Percentiles rank a stretch among this genome's conserved stretches.
Evolutionary conservation across 495 filamentous ascomycete genomes (phyloP).

Genomic region (Bathelium albidoporum): DNA sequence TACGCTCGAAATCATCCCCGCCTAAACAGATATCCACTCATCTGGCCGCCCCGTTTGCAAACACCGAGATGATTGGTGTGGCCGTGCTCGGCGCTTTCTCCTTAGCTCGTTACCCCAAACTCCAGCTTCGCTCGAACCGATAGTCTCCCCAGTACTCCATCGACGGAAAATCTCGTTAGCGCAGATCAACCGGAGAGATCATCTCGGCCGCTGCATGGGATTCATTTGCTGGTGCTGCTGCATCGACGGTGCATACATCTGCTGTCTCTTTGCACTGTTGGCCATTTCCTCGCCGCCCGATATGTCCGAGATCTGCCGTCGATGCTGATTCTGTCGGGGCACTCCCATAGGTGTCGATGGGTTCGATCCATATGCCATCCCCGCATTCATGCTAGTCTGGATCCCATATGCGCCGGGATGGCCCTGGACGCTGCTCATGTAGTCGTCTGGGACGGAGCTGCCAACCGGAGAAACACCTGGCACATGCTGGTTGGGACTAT

Average conservation of each 20-base stretch:
- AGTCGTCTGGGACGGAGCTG: slow-evolving; percentile 31
- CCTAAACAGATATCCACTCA: not conserved
- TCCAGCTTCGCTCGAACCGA: not conserved
- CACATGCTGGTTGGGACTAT: slow-evolving; percentile 34
- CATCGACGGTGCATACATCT: slow-evolving; percentile 48
- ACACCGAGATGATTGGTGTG: too few species aligned
- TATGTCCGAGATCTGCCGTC: slow-evolving; percentile 60
- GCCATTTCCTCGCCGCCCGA: slow-evolving; percentile 45
- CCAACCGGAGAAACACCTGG: slow-evolving; percentile 31
- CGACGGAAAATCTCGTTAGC: too few species aligned
- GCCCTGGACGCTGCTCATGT: slow-evolving; percentile 26
- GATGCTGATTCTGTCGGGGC: slow-evolving; percentile 34
- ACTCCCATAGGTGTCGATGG: slow-evolving; percentile 33
- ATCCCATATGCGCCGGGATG: slow-evolving; percentile 36
- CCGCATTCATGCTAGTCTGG: slow-evolving; percentile 25
- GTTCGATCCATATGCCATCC: not conserved
- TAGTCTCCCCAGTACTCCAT: not conserved
- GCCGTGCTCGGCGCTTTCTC: too few species aligned
- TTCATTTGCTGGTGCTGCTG: slow-evolving; percentile 38
- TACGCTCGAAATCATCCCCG: not conserved
- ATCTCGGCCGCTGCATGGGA: slow-evolving; percentile 28
- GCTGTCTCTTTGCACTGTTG: slow-evolving; percentile 50
- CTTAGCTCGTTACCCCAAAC: not conserved
- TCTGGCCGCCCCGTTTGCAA: not conserved
- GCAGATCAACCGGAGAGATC: too few species aligned